phyloP scores from a whole-genome alignment of 2,329 filamentous ascomycete species.

The Trichoderma citrinoviride region DNA sequence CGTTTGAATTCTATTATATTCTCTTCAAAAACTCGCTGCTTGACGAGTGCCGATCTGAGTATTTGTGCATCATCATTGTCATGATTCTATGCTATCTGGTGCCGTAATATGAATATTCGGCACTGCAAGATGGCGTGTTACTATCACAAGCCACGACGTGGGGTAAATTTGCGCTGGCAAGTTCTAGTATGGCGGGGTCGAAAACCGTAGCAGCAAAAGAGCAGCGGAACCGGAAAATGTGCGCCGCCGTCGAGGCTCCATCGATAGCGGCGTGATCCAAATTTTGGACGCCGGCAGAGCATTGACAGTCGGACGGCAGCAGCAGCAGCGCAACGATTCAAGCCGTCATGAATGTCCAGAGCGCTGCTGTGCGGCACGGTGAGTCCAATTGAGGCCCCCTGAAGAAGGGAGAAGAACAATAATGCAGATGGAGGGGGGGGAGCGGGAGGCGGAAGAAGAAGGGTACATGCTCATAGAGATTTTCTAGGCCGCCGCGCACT shows the following conservation, averaged over 20 bases:
- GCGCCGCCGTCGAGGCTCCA: conserved; percentile 21
- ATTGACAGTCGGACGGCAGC: conserved; percentile 10
- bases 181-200: neutral
- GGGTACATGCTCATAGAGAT: neutral
- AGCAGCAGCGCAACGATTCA: conserved; percentile 4
- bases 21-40: neutral
- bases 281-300: conserved; percentile 28
- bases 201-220: neutral
- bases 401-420: neutral
- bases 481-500: conserved; percentile 52
- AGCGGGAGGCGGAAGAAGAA: neutral
- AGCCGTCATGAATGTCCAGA: conserved; percentile 56
- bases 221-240: conserved; percentile 27
- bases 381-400: conserved; percentile 29
- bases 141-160: conserved; percentile 5
- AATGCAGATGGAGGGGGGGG: too few species aligned
- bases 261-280: conserved; percentile 27
- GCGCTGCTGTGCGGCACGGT: conserved; percentile 54
- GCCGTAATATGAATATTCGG: too few species aligned
- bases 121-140: neutral
- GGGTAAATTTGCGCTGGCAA: neutral
- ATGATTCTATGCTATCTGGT: too few species aligned
- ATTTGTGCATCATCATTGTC: too few species aligned
- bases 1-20: neutral
- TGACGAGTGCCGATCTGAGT: too few species aligned